A percentile compares a stretch with the other conserved stretches of the same genome.
phyloP scores from a whole-genome alignment of 192 early-diverging fungal species.

The Podila verticillata region DNA sequence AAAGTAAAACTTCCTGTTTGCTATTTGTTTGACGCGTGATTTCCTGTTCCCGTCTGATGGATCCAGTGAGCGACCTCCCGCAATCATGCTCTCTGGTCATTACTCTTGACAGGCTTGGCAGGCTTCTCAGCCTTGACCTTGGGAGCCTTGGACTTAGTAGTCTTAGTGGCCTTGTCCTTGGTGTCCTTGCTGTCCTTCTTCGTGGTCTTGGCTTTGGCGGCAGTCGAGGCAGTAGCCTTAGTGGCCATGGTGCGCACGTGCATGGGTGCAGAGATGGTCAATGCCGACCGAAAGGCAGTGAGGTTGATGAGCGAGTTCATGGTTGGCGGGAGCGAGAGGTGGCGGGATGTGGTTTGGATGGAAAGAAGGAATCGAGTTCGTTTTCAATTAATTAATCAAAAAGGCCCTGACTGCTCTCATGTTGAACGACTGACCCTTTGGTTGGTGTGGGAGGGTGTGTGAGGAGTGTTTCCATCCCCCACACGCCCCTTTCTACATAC shows the following conservation, averaged over 20 bases:
- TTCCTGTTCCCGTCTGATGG: not conserved
- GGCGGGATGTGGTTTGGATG: not conserved
- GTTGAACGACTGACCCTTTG: too few relatives aligned
- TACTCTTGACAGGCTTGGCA: slow-evolving; percentile 5
- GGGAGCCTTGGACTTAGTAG: slow-evolving; percentile 3
- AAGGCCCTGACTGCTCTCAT: too few relatives aligned
- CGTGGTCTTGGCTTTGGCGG: slow-evolving; percentile 1
- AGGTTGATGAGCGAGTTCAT: slow-evolving; percentile 11
- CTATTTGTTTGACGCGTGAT: not conserved
- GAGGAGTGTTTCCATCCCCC: too few relatives aligned
- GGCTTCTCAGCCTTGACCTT: slow-evolving; percentile 4
- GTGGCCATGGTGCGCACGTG: slow-evolving; percentile 36
- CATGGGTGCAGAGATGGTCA: slow-evolving; percentile 18
- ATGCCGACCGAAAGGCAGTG: slow-evolving; percentile 29
- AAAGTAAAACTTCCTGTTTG: too few relatives aligned
- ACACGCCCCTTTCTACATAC: too few relatives aligned
- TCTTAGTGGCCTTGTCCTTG: slow-evolving; percentile 14
- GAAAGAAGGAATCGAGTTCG: not conserved
- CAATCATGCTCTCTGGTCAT: not conserved
- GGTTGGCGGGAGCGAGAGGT: too few relatives aligned
- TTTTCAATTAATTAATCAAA: not conserved
- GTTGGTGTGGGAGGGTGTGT: too few relatives aligned
- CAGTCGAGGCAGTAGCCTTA: slow-evolving; percentile 33
- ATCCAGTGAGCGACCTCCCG: not conserved
- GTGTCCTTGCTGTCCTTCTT: not conserved